phyloP scores from a whole-genome alignment of 2,329 filamentous ascomycete genomes.

The Xylaria sp. region DNA sequence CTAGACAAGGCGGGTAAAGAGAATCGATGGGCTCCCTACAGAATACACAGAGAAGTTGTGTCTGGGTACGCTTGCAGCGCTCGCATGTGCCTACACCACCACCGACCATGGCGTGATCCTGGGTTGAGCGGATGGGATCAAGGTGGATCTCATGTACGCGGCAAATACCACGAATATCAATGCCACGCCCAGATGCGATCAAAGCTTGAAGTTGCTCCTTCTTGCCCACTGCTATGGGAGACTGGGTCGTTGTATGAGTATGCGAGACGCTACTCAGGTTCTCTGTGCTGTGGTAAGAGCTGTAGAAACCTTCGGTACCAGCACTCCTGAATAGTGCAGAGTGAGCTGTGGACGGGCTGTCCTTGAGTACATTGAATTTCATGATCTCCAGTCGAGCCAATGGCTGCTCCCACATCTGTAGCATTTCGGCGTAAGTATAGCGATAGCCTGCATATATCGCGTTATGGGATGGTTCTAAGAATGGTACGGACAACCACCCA shows the following conservation, averaged over 20 bases:
- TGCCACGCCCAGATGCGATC: constrained; percentile 59
- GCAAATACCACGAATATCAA: constrained; percentile 68
- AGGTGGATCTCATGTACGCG: constrained; percentile 67
- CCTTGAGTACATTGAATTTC: constrained; percentile 69
- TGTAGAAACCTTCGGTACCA: constrained; percentile 44
- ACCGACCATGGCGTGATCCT: constrained; percentile 48
- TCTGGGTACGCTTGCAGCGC: constrained; percentile 59
- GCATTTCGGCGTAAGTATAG: constrained; percentile 69
- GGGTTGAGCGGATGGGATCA: constrained; percentile 61
- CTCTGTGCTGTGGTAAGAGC: constrained; percentile 44
- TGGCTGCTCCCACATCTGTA: constrained; percentile 69
- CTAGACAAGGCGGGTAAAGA: constrained; percentile 65
- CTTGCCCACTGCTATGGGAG: constrained; percentile 62
- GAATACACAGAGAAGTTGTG: constrained; percentile 65
- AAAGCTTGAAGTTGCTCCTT: constrained; percentile 58
- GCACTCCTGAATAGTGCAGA: constrained; percentile 32
- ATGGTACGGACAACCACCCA: constrained; percentile 64
- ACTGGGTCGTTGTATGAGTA: constrained; percentile 49
- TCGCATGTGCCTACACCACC: constrained; percentile 51
- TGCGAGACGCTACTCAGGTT: constrained; percentile 42
- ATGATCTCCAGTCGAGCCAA: constrained; percentile 68
- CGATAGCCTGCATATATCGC: constrained; percentile 64
- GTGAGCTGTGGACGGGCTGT: constrained; percentile 45
- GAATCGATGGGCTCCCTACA: constrained; percentile 66
- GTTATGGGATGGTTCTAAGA: constrained; percentile 59